These are phyloP conservation scores for Kernera saxatilis DNA, from an alignment of 345 rosid species.

Conservation along the genomic window DNA sequence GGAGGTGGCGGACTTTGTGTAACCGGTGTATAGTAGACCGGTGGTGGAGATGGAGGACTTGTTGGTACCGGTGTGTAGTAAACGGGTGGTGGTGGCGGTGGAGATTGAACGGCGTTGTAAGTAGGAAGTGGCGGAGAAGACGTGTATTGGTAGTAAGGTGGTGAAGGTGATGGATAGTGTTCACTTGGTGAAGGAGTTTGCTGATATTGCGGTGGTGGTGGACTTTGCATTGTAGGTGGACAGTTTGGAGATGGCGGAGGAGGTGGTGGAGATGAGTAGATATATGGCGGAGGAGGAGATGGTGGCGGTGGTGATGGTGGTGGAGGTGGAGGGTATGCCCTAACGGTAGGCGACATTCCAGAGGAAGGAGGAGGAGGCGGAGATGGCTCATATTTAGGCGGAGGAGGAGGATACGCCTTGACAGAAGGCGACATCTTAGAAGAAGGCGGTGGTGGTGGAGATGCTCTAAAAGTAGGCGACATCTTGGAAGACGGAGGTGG, in stretches of 20 bases:
- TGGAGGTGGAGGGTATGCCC: constrained; percentile 2
- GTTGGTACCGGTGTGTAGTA: constrained; percentile 7
- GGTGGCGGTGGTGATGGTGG: constrained; percentile 27
- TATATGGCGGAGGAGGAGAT: too few species aligned
- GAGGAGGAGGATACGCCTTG: background rate
- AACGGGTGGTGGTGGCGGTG: constrained; percentile 27
- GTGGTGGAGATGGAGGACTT: constrained; percentile 7
- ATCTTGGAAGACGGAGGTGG: constrained; percentile 26
- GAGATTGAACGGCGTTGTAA: constrained; percentile 8
- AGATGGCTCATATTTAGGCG: constrained; percentile 6
- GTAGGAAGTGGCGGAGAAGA: constrained; percentile 29
- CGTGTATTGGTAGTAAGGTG: constrained; percentile 19
- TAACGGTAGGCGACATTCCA: constrained; percentile 13
- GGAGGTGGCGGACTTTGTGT: constrained; percentile 19
- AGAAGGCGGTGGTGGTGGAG: constrained; percentile 23
- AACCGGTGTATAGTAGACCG: background rate
- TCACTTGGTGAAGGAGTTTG: constrained; percentile 20
- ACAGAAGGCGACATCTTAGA: constrained; percentile 26
- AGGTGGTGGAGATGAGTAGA: constrained; percentile 13
- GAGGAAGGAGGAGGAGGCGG: constrained; percentile 6
- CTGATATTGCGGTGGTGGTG: constrained; percentile 19
- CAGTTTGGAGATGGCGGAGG: constrained; percentile 28
- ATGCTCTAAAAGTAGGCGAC: constrained; percentile 20
- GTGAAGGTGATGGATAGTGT: constrained; percentile 25
- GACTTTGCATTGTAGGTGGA: constrained; percentile 10